Evolutionary conservation across 192 early-diverging fungal genomes (phyloP), one percentile per base, ranked within the genome.

Genomic region (Coemansia sp.): DNA sequence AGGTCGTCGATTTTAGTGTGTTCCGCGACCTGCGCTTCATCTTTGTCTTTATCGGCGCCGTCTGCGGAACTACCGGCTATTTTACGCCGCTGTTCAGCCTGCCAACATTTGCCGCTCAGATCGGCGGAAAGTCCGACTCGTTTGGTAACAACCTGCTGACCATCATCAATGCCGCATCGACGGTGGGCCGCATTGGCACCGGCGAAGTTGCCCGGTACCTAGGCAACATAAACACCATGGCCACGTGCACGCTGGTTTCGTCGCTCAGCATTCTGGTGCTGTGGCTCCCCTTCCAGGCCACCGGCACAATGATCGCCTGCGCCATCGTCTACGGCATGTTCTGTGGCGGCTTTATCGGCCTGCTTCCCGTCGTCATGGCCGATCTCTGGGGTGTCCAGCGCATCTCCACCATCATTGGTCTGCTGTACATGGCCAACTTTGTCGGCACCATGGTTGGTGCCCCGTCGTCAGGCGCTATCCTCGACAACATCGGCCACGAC

Each of bases 121-220:
- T 80, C 20, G 49, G 38, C 11, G 78, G 75, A 21, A 61, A 80
- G 19, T 57, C 66, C 8, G 25, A 30, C 1, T 50, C 42, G 0
- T 74, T 79, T 15, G 84, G 76, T 11, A 75, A 81, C 1, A 64
- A 80, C 19, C 67, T 88, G 34, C 58, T 88, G 23, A 83, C 83
- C 39, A 58, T 91, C 30, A 84, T 87, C 75, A 83, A 81, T 30
- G 87, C 76, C 22, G 62, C 77, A 11, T 85, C 84, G 10, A 82
- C 85, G 2, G 39, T 84, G 1, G 82, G 82, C 11, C 80, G 87
- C 26, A 80, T 89, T 55, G 55, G 69, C 0, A 74, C 84, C 15
- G 87, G 87, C 28, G 67, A 81, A 19, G 47, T 84, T 20, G 83
- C 84, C 1, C 81, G 82, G 32, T 42, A 42, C 1, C 27, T 80